These are phyloP conservation scores for Astrothelium subdiscretum DNA, from an alignment of 495 filamentous ascomycete species.

Conservation along the genomic window DNA sequence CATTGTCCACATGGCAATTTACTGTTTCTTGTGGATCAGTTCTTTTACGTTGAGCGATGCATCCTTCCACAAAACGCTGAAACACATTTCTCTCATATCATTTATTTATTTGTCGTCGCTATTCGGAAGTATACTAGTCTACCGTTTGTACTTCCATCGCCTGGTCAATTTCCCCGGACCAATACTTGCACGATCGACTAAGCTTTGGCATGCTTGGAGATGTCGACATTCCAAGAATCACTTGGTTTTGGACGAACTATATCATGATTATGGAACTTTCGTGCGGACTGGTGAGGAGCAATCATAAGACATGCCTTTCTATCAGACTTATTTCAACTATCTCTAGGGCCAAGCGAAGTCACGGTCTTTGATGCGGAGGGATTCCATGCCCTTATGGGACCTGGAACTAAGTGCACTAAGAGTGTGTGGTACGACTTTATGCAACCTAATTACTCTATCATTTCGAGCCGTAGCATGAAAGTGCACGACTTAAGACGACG, in stretches of 20 bases:
- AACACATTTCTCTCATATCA: background rate
- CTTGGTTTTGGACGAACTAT: background rate
- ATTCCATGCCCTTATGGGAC: constrained; percentile 21
- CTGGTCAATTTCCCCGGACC: constrained; percentile 35
- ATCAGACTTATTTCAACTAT: background rate
- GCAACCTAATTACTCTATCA: constrained; percentile 22
- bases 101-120: constrained; percentile 11
- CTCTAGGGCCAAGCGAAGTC: constrained; percentile 9
- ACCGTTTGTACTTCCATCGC: constrained; percentile 34
- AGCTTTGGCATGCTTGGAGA: constrained; percentile 7
- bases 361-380: constrained; percentile 29
- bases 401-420: constrained; percentile 25
- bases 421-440: constrained; percentile 31
- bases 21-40: no score
- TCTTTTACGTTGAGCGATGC: no score
- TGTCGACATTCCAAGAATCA: background rate
- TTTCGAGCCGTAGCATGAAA: constrained; percentile 22
- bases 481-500: constrained; percentile 26
- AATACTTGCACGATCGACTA: constrained; percentile 27
- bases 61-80: no score
- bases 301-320: background rate
- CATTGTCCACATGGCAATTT: background rate
- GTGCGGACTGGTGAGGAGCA: constrained; percentile 9
- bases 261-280: constrained; percentile 3
- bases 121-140: constrained; percentile 32